Percentiles rank a stretch among this genome's conserved stretches.
Conservation (phyloP, 2,329 filamentous ascomycete species). For the Fusarium kyushuense region DNA sequence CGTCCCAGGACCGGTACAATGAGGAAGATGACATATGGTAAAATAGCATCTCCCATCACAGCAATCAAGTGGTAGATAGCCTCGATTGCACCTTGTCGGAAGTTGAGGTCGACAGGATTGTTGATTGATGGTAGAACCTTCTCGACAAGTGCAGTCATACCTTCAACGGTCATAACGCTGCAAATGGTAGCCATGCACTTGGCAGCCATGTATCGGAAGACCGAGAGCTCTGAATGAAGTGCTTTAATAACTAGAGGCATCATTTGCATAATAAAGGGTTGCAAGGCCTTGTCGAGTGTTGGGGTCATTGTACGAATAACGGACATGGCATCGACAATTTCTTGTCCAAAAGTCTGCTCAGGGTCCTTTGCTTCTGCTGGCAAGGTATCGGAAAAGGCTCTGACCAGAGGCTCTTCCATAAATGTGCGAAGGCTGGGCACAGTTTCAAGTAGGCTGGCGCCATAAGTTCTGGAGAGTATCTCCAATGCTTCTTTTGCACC, state of each 20-base stretch:
- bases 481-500: slow-evolving; percentile 96
- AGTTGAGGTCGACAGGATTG: slow-evolving; percentile 88
- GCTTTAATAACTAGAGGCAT: slow-evolving; percentile 89
- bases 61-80: slow-evolving; percentile 97
- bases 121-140: slow-evolving; percentile 91
- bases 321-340: slow-evolving; percentile 93
- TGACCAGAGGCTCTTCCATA: slow-evolving; percentile 83
- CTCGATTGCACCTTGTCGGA: slow-evolving; percentile 93
- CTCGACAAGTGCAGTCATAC: slow-evolving; percentile 95
- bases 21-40: slow-evolving; percentile 98
- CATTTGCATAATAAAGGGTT: slow-evolving; percentile 84
- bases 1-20: slow-evolving; percentile 96
- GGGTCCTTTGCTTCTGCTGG: slow-evolving; percentile 80
- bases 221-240: slow-evolving; percentile 86
- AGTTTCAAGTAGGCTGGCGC: slow-evolving; percentile 79
- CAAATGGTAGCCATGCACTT: slow-evolving; percentile 98
- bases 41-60: slow-evolving; percentile 95
- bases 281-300: slow-evolving; percentile 81
- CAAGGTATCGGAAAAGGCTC: slow-evolving; percentile 78
- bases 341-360: slow-evolving; percentile 83
- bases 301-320: slow-evolving; percentile 92
- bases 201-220: slow-evolving; percentile 95
- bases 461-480: slow-evolving; percentile 84
- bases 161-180: slow-evolving; percentile 93
- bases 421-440: slow-evolving; percentile 84